Conservation (phyloP, 805 yeast species). For the Yarrowia phangngaensis region DNA sequence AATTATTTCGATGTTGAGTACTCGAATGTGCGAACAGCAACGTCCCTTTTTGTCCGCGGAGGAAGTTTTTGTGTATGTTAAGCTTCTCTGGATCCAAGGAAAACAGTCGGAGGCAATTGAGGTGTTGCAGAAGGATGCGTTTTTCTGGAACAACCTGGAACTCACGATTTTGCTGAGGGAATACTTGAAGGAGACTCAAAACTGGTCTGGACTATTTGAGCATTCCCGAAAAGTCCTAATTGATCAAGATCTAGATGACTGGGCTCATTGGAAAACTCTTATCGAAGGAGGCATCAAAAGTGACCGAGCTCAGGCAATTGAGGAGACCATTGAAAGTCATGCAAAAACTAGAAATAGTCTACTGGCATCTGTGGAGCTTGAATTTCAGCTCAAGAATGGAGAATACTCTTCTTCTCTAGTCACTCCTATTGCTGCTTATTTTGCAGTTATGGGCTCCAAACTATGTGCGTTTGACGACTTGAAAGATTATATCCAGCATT, state of each 20-base stretch:
- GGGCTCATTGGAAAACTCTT: slow-evolving; percentile 63
- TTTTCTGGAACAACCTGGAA: slow-evolving; percentile 52
- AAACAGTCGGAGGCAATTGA: slow-evolving; percentile 42
- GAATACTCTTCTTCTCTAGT: too few relatives aligned
- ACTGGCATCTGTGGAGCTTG: slow-evolving; percentile 51
- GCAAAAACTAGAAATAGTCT: slow-evolving; percentile 52
- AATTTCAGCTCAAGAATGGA: background rate
- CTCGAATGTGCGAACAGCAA: slow-evolving; percentile 51
- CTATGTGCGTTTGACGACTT: slow-evolving; percentile 65
- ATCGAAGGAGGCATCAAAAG: slow-evolving; percentile 47
- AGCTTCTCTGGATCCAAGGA: slow-evolving; percentile 45
- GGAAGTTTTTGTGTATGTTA: slow-evolving; percentile 59
- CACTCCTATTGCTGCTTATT: slow-evolving; percentile 43
- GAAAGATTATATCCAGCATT: slow-evolving; percentile 39
- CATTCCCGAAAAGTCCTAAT: slow-evolving; percentile 46
- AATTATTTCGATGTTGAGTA: slow-evolving; percentile 10
- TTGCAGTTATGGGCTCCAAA: slow-evolving; percentile 50
- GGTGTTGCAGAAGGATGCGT: slow-evolving; percentile 32
- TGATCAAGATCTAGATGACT: slow-evolving; percentile 61
- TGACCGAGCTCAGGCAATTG: slow-evolving; percentile 39
- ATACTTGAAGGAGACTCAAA: slow-evolving; percentile 43
- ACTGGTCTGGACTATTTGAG: slow-evolving; percentile 47
- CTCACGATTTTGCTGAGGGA: slow-evolving; percentile 46
- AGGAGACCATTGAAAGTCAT: slow-evolving; percentile 35
- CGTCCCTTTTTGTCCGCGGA: slow-evolving; percentile 57